A percentile compares a stretch with the other conserved stretches of the same genome.
Conservation (phyloP, 2,329 filamentous ascomycete species). For the Fusarium liriodendri region DNA sequence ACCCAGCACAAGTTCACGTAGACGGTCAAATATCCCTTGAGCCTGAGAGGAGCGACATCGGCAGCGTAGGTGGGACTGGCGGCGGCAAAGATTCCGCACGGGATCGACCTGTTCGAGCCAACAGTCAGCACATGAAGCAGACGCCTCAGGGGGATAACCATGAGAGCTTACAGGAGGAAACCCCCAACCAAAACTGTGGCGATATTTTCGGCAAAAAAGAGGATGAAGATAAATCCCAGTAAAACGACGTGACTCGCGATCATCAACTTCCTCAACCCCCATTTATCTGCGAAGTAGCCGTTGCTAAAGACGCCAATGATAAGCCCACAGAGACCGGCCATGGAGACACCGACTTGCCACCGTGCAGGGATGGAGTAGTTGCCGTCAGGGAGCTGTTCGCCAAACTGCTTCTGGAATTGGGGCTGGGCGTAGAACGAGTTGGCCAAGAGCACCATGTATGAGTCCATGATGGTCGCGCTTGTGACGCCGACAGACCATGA, state of each 20-base stretch:
- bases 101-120: conserved; percentile 40
- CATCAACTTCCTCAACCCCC: neutral
- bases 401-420: conserved; percentile 3
- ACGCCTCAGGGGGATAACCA: neutral
- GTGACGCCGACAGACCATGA: conserved; percentile 12
- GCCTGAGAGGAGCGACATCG: conserved; percentile 54
- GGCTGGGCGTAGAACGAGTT: conserved; percentile 13
- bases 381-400: neutral
- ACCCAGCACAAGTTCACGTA: conserved; percentile 61
- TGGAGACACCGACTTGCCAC: neutral
- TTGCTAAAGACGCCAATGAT: neutral
- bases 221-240: neutral
- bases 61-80: conserved; percentile 59
- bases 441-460: conserved; percentile 9
- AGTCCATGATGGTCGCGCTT: conserved; percentile 17
- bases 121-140: neutral
- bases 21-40: conserved; percentile 58
- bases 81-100: conserved; percentile 58
- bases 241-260: neutral
- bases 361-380: neutral
- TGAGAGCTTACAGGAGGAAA: neutral
- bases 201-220: neutral
- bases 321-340: neutral
- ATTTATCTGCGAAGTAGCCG: neutral
- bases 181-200: neutral